Evolutionary conservation across 805 yeast species (phyloP), one percentile per base, ranked within the genome.

Genomic region (Zygosaccharomyces rouxii): DNA sequence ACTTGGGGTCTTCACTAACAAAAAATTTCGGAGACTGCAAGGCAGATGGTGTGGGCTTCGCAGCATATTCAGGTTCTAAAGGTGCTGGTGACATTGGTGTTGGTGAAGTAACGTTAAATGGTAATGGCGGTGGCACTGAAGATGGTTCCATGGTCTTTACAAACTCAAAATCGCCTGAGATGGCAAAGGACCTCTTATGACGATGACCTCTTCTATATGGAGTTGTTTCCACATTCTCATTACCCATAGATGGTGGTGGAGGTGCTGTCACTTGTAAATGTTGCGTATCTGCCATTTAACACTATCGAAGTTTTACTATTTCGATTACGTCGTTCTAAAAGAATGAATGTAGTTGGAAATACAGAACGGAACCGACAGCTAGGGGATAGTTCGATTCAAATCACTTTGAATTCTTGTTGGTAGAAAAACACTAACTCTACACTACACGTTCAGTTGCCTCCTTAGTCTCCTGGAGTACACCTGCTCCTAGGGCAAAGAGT

Each of bases 151-250:
- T 41, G 7, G 61, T 63, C 38, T 64, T 66, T 42, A 69, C 55
- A 47, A 69, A 69, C 56, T 86, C 94, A 62, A 87, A 85, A 63
- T 89, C 96, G 3, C 94, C 94, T 7, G 94, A 85, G 5, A 89
- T 83, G 0, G 96, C 96, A 19, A 92, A 89, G 0, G 96, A 88
- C 45, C 96, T 71, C 59, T 87, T 79, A 60, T 89, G 96, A 39
- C 86, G 78, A 67, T 89, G 96, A 1, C 81, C 79, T 53, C 79
- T 71, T 58, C 70, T 71, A 39, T 66, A 58, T 1, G 73, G 66
- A 1, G 71, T 58, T 9, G 50, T 30, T 10, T 48, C 49, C 7
- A 49, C 33, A 26, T 52, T 33, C 2, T 44, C 13, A 55, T 18
- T 16, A 48, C 42, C 25, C 3, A 33, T 11, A 4, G 37, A 14